Evolutionary conservation across 441 rosid genomes (phyloP).

Genomic region (Iberis amara): DNA sequence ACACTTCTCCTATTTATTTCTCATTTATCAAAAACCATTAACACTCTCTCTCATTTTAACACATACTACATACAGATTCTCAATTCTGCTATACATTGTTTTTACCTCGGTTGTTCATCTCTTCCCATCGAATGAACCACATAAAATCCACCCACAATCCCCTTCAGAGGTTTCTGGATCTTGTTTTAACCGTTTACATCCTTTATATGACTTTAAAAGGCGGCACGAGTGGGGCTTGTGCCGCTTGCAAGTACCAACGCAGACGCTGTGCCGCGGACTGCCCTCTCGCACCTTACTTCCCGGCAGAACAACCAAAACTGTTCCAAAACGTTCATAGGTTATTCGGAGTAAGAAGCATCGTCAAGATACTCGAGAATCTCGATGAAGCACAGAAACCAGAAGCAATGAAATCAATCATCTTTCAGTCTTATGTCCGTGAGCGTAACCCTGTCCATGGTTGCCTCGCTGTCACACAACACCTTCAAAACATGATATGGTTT

Average conservation of each 20-base stretch:
- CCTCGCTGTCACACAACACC: constrained; percentile 46
- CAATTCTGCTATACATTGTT: no score
- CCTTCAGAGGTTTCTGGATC: constrained; percentile 30
- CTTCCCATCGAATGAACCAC: no score
- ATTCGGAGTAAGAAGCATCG: constrained; percentile 73
- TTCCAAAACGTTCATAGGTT: constrained; percentile 74
- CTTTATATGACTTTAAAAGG: constrained; percentile 69
- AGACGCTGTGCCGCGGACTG: constrained; percentile 65
- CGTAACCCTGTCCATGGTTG: constrained; percentile 81
- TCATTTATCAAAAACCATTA: no score
- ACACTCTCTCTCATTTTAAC: no score
- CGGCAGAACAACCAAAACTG: constrained; percentile 57
- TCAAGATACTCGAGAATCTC: constrained; percentile 47
- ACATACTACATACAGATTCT: no score
- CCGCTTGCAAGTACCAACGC: constrained; percentile 83
- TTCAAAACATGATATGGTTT: constrained; percentile 40
- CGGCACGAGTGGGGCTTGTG: constrained; percentile 82
- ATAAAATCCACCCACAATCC: no score
- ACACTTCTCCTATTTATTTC: no score
- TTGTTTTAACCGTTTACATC: constrained; percentile 19
- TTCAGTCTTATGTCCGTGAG: constrained; percentile 61
- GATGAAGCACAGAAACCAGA: constrained; percentile 43
- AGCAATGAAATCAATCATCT: constrained; percentile 80
- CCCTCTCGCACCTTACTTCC: constrained; percentile 69
- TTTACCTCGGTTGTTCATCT: no score